These are phyloP conservation scores for Rhypophila decipiens DNA, from an alignment of 495 filamentous ascomycete genomes.

Conservation along the genomic window DNA sequence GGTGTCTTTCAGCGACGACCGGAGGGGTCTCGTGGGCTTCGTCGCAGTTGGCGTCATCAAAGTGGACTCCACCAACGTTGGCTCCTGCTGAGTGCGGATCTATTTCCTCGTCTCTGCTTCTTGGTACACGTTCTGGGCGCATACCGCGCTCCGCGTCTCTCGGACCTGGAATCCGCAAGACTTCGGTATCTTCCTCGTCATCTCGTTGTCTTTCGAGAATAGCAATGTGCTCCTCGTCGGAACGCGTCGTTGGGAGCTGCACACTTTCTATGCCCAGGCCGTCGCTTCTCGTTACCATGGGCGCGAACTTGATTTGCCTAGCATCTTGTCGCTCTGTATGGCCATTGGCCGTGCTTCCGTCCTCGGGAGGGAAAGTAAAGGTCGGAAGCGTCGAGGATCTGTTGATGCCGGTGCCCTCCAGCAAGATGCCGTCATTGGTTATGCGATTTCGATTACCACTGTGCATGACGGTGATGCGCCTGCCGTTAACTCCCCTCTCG, in stretches of 20 bases:
- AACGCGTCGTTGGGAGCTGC: slow-evolving; percentile 47
- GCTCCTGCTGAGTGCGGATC: slow-evolving; percentile 10
- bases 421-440: slow-evolving; percentile 41
- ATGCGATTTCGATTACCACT: slow-evolving; percentile 37
- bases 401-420: slow-evolving; percentile 12
- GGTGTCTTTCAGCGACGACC: no score
- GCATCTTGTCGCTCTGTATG: slow-evolving; percentile 17
- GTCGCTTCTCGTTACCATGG: slow-evolving; percentile 48
- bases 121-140: slow-evolving; percentile 55
- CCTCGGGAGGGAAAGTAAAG: not conserved
- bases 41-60: no score
- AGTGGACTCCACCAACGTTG: slow-evolving; percentile 16
- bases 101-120: slow-evolving; percentile 29
- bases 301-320: slow-evolving; percentile 56
- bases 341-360: not conserved
- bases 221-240: slow-evolving; percentile 73
- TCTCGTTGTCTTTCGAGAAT: slow-evolving; percentile 82
- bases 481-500: slow-evolving; percentile 64
- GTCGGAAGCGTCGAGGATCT: slow-evolving; percentile 1
- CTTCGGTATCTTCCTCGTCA: slow-evolving; percentile 57
- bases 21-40: slow-evolving; percentile 14
- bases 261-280: slow-evolving; percentile 27
- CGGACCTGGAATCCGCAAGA: slow-evolving; percentile 79
- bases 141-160: slow-evolving; percentile 78
- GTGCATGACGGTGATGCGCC: slow-evolving; percentile 69